Evolutionary conservation across 2,329 filamentous ascomycete species (phyloP).

Genomic region (Calonectria henricotiae): DNA sequence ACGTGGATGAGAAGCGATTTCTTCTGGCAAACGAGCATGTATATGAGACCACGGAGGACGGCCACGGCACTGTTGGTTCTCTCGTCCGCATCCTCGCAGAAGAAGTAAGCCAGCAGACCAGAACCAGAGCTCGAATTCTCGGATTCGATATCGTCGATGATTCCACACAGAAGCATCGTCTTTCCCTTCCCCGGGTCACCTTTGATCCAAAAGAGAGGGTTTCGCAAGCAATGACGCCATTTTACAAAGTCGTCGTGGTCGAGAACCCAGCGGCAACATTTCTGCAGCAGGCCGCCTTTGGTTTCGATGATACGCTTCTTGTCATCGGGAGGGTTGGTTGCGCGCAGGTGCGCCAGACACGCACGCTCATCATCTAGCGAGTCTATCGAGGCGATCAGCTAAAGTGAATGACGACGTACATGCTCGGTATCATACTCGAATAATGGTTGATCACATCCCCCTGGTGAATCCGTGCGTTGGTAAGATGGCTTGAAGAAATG

Average conservation of each 20-base stretch:
- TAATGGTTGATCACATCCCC: constrained; percentile 9
- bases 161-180: constrained; percentile 10
- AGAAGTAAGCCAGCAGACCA: not conserved
- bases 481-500: not conserved
- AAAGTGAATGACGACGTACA: too few species aligned
- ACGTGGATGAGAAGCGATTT: not conserved
- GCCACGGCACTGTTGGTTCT: not conserved
- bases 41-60: constrained; percentile 10
- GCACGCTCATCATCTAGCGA: not conserved
- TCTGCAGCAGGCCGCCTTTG: constrained; percentile 4
- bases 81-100: not conserved
- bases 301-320: not conserved
- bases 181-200: constrained; percentile 7
- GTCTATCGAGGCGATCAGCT: not conserved
- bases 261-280: not conserved
- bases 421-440: not conserved
- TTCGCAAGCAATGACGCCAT: not conserved
- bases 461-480: not conserved
- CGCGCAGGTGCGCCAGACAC: not conserved
- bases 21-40: not conserved
- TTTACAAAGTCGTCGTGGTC: not conserved
- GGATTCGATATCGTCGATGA: not conserved
- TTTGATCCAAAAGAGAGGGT: not conserved
- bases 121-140: too few species aligned
- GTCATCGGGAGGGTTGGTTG: not conserved